Conservation (phyloP, 2,329 filamentous ascomycete genomes). For the Xylaria sp. region DNA sequence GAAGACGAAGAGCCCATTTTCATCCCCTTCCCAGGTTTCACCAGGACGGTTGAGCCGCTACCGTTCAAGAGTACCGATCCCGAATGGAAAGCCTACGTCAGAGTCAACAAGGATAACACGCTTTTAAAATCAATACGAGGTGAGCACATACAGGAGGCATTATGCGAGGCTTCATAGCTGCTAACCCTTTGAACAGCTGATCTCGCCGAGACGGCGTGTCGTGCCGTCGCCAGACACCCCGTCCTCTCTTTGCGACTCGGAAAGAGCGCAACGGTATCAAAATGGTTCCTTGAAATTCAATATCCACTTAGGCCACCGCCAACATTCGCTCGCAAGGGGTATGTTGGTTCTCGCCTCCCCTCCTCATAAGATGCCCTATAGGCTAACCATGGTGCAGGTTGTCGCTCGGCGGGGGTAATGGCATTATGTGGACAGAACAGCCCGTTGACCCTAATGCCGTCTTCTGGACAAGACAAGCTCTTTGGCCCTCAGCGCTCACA, state of each 20-base stretch:
- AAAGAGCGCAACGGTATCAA: conserved; percentile 59
- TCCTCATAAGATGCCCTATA: background rate
- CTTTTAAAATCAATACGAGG: conserved; percentile 61
- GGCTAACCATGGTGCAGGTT: conserved; percentile 55
- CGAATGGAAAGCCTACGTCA: conserved; percentile 71
- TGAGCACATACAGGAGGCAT: conserved; percentile 46
- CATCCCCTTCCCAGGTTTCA: conserved; percentile 71
- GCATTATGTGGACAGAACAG: conserved; percentile 60
- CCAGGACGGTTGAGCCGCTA: conserved; percentile 57
- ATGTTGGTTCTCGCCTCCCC: conserved; percentile 43
- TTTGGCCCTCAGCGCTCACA: conserved; percentile 66
- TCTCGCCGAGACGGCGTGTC: conserved; percentile 57
- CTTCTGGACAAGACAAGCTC: conserved; percentile 57
- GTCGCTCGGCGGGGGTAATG: conserved; percentile 57
- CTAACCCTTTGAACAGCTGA: conserved; percentile 52
- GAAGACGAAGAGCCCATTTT: conserved; percentile 63
- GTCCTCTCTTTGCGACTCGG: conserved; percentile 59
- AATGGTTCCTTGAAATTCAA: conserved; percentile 70
- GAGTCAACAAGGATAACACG: conserved; percentile 65
- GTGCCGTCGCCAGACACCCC: conserved; percentile 56
- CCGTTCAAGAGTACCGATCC: conserved; percentile 69
- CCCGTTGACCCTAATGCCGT: conserved; percentile 62
- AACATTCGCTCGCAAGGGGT: conserved; percentile 70
- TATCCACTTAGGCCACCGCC: conserved; percentile 70
- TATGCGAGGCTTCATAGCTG: conserved; percentile 10